Evolutionary conservation across 169 alveolate genomes (phyloP).

Genomic region (Cryptosporidium tyzzeri): DNA sequence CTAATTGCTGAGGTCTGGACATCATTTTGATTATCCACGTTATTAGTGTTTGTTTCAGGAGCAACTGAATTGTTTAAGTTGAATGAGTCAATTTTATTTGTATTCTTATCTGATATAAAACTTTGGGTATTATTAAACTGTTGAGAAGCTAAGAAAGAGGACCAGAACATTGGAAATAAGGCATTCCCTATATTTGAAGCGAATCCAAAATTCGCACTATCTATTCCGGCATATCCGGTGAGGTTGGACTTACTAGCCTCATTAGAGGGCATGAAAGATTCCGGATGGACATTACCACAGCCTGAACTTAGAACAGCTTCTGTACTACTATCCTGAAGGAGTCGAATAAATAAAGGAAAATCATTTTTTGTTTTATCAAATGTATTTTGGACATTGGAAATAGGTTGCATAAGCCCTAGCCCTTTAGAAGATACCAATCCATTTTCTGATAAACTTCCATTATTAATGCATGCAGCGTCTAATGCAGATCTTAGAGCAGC

Average conservation of each 20-base stretch:
- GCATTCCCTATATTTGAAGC: not conserved
- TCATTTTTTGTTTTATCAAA: slow-evolving; percentile 5
- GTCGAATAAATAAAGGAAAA: slow-evolving; percentile 12
- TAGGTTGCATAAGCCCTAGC: not conserved
- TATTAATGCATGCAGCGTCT: slow-evolving; percentile 10
- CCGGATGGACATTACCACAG: not conserved
- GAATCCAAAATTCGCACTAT: slow-evolving; percentile 2
- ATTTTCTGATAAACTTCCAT: slow-evolving; percentile 19
- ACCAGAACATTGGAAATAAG: slow-evolving; percentile 22
- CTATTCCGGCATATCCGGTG: slow-evolving; percentile 5
- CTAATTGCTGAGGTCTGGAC: slow-evolving; percentile 3
- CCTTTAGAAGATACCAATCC: not conserved
- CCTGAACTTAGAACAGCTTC: not conserved
- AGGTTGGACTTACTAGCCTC: not conserved
- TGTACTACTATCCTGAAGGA: slow-evolving; percentile 6
- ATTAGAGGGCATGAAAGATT: not conserved
- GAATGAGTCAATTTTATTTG: not conserved
- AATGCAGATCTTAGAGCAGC: slow-evolving; percentile 26
- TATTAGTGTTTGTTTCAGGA: slow-evolving; percentile 10
- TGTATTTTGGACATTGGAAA: not conserved
- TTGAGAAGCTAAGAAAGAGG: not conserved
- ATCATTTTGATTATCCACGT: slow-evolving; percentile 2
- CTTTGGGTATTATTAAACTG: not conserved
- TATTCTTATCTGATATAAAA: not conserved
- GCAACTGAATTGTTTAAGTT: not conserved